Evolutionary conservation across 805 yeast genomes (phyloP), one percentile per base, ranked within the genome.

Genomic region (Blastobotrys peoriensis): DNA sequence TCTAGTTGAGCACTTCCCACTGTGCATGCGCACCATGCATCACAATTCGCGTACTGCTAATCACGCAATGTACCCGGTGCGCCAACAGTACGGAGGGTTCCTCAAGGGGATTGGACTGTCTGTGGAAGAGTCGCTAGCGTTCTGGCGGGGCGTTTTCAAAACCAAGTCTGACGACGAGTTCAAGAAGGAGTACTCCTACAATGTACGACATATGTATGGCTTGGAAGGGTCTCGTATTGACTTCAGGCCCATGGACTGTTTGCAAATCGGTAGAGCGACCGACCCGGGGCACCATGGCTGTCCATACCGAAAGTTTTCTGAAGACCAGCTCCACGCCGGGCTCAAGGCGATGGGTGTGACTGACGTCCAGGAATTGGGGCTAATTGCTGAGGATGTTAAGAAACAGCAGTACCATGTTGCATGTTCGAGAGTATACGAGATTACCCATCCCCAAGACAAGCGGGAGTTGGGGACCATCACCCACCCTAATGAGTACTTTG

Each of bases 401-500:
- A 74, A 75, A 44, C 78, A 81, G 25, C 86, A 85, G 51, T 89
- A 77, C 60, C 87, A 91, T 19, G 73, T 79, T 33, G 97, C 98
- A 0, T 89, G 96, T 61, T 83, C 97, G 0, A 75, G 85, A 58
- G 96, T 86, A 2, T 86, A 86, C 64, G 97, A 89, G 57, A 63
- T 77, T 15, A 75, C 86, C 36, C 78, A 74, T 47, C 54, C 63
- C 3, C 62, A 64, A 15, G 67, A 61, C 43, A 57, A 57, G 36
- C 57, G 58, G 25, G 60, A 57, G 39, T 13, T 18, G 9, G 80
- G 76, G 48, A 70, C 77, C 38, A 83, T 91, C 45, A 76, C 76
- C 15, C 95, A 88, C 66, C 98, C 98, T 3, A 88, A 89, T 59
- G 73, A 83, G 50, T 93, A 88, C 65, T 91, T 83, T 60, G 91